Evolutionary conservation across 2,329 filamentous ascomycete genomes (phyloP), one percentile per base, ranked within the genome.

Genomic region (Hortaea sp.): DNA sequence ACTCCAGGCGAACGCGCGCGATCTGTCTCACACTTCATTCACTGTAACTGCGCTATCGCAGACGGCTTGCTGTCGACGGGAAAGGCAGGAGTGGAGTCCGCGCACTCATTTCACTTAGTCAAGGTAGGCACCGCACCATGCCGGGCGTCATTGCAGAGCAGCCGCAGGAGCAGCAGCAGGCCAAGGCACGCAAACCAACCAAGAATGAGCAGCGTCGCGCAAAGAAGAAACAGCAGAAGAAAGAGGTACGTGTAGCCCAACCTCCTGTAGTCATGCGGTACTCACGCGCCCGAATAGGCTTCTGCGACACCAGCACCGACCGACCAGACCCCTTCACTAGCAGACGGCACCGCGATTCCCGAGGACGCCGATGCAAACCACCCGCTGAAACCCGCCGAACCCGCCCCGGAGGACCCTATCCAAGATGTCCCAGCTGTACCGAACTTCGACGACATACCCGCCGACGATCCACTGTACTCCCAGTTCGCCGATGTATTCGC

Each of bases 151-250:
- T 63, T 50, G 56, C 54, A 50, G 57, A 62, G 49, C 32, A 35
- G n/a, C 45, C 55, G 49, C 49, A 49, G 48, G 9, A 35, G n/a
- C 45, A 54, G 49, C 49, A 49, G 47, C 50, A 50, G 39, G 55
- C 52, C 44, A 62, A 61, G 59, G 58, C 59, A 50, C 58, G 67
- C 64, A 94, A 90, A 72, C 81, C 84, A 73, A 88, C 84, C 65
- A 97, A 95, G 74, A 95, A 95, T 69, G 88, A 94, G 69, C 83
- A 89, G 73, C 80, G 88, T 66, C 82, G 90, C 66, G 85, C 88
- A 42, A 89, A 90, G 74, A 95, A 92, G 78, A 95, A 95, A 81
- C 85, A 88, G 59, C 80, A 87, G 63, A 94, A 94, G 71, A 81
- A 81, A 60, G 68, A 78, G 55, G 70, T 77, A 65, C 71, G 64